Percentiles rank a stretch among this genome's conserved stretches.
Evolutionary conservation across 495 filamentous ascomycete genomes (phyloP).

Genomic region (Tuber microsphaerosporum): DNA sequence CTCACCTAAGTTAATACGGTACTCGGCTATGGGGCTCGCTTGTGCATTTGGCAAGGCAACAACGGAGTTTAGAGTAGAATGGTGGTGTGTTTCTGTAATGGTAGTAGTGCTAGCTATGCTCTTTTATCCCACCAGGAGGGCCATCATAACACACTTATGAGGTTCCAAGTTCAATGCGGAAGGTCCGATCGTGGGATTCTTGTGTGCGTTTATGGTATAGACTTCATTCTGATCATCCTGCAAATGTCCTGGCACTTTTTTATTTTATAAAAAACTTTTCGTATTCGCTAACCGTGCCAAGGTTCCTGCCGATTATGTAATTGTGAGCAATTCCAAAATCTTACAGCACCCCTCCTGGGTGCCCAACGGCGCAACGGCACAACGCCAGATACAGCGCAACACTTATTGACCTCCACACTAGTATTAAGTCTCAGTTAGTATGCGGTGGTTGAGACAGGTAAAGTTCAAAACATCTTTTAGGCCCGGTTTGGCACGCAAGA

Average conservation of each 20-base stretch:
- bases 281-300: no score
- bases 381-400: no score
- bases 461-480: neutral
- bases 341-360: no score
- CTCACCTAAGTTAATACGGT: no score
- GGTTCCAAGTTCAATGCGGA: neutral
- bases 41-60: neutral
- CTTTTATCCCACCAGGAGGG: neutral
- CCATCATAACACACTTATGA: neutral
- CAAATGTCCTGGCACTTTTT: neutral
- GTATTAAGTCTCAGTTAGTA: neutral
- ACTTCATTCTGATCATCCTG: neutral
- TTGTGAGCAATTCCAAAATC: no score
- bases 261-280: no score
- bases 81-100: neutral
- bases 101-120: neutral
- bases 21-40: neutral
- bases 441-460: neutral
- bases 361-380: no score
- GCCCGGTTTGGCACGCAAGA: no score
- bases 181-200: neutral
- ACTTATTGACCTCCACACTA: neutral
- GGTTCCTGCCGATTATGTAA: no score
- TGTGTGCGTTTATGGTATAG: neutral
- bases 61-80: neutral